Conservation (phyloP, 2,329 filamentous ascomycete genomes). For the Cladophialophora psammophila region DNA sequence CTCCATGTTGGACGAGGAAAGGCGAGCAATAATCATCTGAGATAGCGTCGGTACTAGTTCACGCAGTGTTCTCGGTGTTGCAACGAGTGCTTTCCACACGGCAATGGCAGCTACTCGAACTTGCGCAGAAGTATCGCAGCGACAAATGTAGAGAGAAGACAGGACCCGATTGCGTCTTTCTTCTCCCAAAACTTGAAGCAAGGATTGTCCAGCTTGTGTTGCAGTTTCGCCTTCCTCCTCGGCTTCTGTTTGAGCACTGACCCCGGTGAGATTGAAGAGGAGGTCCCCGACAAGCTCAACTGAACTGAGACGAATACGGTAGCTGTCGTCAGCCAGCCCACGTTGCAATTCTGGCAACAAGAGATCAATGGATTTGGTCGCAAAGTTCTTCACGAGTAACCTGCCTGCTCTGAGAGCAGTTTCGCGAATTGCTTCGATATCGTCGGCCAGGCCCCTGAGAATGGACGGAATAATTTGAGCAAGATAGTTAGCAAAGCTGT, state of each 20-base stretch:
- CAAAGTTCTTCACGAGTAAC: conserved; percentile 97
- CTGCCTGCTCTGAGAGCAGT: conserved; percentile 94
- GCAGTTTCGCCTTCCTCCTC: conserved; percentile 80
- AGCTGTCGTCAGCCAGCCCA: conserved; percentile 94
- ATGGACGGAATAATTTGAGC: conserved; percentile 96
- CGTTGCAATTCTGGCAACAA: conserved; percentile 93
- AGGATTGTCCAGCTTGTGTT: conserved; percentile 87
- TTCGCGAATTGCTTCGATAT: conserved; percentile 94
- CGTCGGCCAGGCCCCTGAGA: conserved; percentile 90
- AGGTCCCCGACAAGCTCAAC: conserved; percentile 97
- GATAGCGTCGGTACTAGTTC: conserved; percentile 94
- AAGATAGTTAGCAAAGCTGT: conserved; percentile 96
- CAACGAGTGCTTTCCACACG: conserved; percentile 97
- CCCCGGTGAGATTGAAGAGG: conserved; percentile 95
- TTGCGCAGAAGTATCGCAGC: conserved; percentile 91
- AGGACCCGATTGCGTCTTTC: conserved; percentile 97
- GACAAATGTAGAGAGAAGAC: conserved; percentile 96
- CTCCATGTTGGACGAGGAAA: conserved; percentile 96
- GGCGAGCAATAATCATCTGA: conserved; percentile 89
- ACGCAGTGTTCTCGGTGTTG: conserved; percentile 89
- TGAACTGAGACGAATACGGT: conserved; percentile 96
- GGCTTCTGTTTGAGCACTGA: conserved; percentile 77
- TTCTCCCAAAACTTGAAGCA: conserved; percentile 91
- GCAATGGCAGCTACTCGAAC: conserved; percentile 88
- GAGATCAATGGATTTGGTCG: conserved; percentile 90